Base-by-base conservation (phyloP, 257 asterid genomes). In the Handroanthus guayacan region DNA sequence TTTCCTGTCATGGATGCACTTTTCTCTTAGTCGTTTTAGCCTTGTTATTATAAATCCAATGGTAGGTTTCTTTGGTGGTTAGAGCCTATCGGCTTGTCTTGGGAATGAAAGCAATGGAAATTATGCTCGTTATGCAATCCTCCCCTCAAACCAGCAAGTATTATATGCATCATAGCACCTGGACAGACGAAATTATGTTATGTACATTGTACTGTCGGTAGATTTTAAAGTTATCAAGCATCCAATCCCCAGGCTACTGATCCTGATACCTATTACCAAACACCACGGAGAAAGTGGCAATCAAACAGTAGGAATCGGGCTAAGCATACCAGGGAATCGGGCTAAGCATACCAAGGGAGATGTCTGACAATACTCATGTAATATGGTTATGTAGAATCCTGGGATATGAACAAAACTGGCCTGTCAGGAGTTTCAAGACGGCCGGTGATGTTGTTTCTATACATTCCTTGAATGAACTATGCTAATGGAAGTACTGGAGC, bases 1-100 rank as follows among this genome's bases (percentile, higher is more conserved):
- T 67, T 60, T 36, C 52, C 55, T 68, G 37, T 67, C 52, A 37
- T 81, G 56, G 6, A 51, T 71, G 54, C 57, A 58, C 16, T 20
- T 67, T 44, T 58, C 67, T 38, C 50, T 9, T 2, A 45, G 58
- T 54, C 58, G 39, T 54, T 54, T 56, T 2, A 9, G 50, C 71
- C 37, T 69, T 47, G 55, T 11, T 13, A 38, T 18, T 78, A 12
- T 61, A 67, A 38, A 36, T 37, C 12, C n/a, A 70, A 9, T 31
- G 37, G 31, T 41, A 45, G 62, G 50, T 67, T 72, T 67, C 38
- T 18, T 50, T 41, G 44, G 47, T 73, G 54, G 25, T 48, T 36
- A 25, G 45, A 50, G 52, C 66, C 58, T 64, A 48, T 43, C 10
- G 67, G 72, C 51, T 38, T 57, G 51, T 34, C 56, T 58, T 55